Evolutionary conservation across 305 asterid species (phyloP), one percentile per base, ranked within the genome.

Genomic region (Fraxinus platypoda): DNA sequence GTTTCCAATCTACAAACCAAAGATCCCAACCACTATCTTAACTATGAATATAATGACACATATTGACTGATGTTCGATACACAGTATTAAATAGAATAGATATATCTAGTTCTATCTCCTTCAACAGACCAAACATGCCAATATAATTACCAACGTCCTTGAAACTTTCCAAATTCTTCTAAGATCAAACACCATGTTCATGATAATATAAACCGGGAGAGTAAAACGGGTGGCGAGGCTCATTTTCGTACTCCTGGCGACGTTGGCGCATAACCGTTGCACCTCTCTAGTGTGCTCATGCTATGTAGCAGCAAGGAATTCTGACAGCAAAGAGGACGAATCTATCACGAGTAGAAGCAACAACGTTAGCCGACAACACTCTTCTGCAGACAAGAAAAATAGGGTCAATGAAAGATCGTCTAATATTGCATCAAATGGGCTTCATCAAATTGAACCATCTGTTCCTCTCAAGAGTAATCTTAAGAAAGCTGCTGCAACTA

Each of bases 401-500:
- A 87, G 76, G 75, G 37, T 77, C 66, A 26, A 17, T 23, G 84
- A 72, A 75, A 77, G 74, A 38, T 76, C 81, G 76, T 30, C 62
- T 31, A 62, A 37, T 49, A 82, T 8, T 68, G 68, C 33, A n/a
- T 62, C 78, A 43, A 54, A 80, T 66, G 81, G 68, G 38, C 19
- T 77, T 74, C 21, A 68, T 9, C 78, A 82, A 26, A 17, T 54
- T 74, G 84, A 77, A 43, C 11, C 83, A 15, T 73, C 73, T 74
- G 75, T 74, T 76, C 90, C 91, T 74, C 86, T 90, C 11, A 92
- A 88, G 90, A 92, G 96, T 85, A 92, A 89, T 83, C 90, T 92
- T 74, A 92, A 90, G 91, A 90, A 84, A 77, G 81, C 71, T 62
- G 66, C 86, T 83, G 49, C 73, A 68, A 12, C 34, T 43, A 85